Evolutionary conservation across 352 stramenopile genomes (phyloP), one percentile per base, ranked within the genome.

Genomic region (Peronospora destructor): DNA sequence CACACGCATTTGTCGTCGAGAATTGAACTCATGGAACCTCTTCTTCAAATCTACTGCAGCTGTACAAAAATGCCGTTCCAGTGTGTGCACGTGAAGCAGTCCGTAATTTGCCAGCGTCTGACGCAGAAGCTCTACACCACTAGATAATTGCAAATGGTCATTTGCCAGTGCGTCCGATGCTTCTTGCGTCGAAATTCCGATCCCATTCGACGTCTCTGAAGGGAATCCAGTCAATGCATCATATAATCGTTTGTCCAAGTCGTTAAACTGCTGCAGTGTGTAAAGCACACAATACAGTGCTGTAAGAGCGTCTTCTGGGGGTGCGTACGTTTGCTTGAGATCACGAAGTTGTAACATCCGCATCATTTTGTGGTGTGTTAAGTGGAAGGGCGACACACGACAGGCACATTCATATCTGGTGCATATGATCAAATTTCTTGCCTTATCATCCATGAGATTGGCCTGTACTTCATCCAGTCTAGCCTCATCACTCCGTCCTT

Each of bases 11-110:
- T 80, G 64, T 26, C 66, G 48, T 45, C 64, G 50, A 25, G 69
- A 73, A 58, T 89, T 87, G 61, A 88, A 85, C 23, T 78, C 66
- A 49, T 93, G 82, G 41, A 93, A 45, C 36, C 73, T 75, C 58
- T 84, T 88, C 40, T 87, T 91, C 11, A 93, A 53, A 37, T 93
- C 82, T 7, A 91, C 64, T 1, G 64, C 60, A 12, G 51, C 56
- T 43, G 64, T 85, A 7, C 62, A 66, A 28, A 91, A 85, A 11
- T 82, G 60, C 3, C 58, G 45, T 44, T 73, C 69, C 16, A 93
- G 56, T 2, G 46, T 49, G n/a, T 85, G 51, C 0, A 83, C 71
- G 32, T 91, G 61, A 6, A 93, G 53, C 16, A 93, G 56, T 6
- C 73, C 82, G 34, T 87, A 93, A 56, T 85, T 75, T 2, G 71